These are phyloP conservation scores for Sanghuangporus baumii DNA, from an alignment of 1,284 basidiomycete species.

Conservation along the genomic window DNA sequence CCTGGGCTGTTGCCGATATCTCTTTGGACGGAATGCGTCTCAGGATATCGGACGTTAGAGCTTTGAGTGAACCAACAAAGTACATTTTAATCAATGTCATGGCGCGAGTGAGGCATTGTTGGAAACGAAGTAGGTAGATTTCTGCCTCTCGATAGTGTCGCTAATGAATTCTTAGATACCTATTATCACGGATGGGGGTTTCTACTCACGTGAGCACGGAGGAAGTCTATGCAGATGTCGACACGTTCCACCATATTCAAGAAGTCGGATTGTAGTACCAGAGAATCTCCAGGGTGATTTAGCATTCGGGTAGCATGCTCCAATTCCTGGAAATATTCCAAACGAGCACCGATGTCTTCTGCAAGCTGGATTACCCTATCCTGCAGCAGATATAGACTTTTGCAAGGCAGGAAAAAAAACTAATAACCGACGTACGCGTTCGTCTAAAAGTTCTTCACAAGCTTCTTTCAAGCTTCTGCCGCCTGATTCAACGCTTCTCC, in stretches of 20 bases:
- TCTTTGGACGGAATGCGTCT: conserved; percentile 73
- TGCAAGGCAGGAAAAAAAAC: not conserved
- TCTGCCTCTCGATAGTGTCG: conserved; percentile 87
- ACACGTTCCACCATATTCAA: conserved; percentile 91
- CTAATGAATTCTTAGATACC: conserved; percentile 35
- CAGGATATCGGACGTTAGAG: conserved; percentile 68
- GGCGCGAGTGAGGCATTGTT: conserved; percentile 91
- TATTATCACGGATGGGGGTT: not conserved
- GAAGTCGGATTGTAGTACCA: conserved; percentile 86
- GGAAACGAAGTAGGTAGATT: conserved; percentile 86
- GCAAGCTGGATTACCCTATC: conserved; percentile 75
- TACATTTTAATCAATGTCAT: conserved; percentile 97
- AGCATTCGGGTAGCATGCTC: conserved; percentile 87
- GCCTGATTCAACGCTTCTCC: conserved; percentile 82
- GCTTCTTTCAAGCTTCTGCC: conserved; percentile 84
- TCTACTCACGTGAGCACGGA: conserved; percentile 73
- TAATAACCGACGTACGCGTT: conserved; percentile 53
- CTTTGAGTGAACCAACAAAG: conserved; percentile 77
- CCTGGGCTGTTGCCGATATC: conserved; percentile 75
- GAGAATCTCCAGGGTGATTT: conserved; percentile 85
- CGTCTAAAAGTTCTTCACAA: conserved; percentile 83
- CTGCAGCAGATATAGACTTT: conserved; percentile 29
- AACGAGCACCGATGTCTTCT: conserved; percentile 66
- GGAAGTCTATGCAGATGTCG: conserved; percentile 86
- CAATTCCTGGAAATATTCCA: conserved; percentile 90